phyloP scores from a whole-genome alignment of 108 stramenopile species.

The Conticribra guillardii region DNA sequence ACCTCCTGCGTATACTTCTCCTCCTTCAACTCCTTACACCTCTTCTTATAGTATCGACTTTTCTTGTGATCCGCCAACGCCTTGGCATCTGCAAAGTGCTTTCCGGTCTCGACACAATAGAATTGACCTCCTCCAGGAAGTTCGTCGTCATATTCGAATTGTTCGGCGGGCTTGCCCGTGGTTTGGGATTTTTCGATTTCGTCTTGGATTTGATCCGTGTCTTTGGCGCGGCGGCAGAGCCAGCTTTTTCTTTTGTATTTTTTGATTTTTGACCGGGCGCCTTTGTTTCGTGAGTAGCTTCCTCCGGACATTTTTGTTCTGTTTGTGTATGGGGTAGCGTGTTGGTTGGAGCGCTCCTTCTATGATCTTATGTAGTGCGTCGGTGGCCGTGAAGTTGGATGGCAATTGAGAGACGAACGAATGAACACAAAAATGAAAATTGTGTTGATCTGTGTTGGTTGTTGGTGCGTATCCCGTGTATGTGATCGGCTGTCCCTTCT shows the following conservation, averaged over 20 bases:
- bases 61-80: conserved; percentile 93
- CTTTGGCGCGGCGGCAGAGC: conserved; percentile 84
- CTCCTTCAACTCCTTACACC: conserved; percentile 91
- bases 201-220: conserved; percentile 98
- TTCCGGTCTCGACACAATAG: conserved; percentile 94
- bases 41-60: conserved; percentile 86
- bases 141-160: conserved; percentile 93
- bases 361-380: no score
- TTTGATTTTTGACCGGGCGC: conserved; percentile 83
- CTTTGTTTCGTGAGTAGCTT: conserved; percentile 65
- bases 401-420: not conserved
- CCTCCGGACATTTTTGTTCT: conserved; percentile 56
- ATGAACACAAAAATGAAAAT: not conserved
- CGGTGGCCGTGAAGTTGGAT: no score
- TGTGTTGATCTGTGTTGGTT: no score
- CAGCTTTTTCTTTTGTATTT: conserved; percentile 87
- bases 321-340: no score
- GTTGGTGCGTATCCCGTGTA: no score
- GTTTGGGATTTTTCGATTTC: conserved; percentile 84
- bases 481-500: no score
- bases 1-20: conserved; percentile 83
- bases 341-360: no score
- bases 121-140: conserved; percentile 98
- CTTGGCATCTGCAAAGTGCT: conserved; percentile 93
- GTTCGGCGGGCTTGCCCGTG: conserved; percentile 59